Base-by-base conservation (phyloP, 2,329 filamentous ascomycete species). In the Nannizziopsis barbatae region DNA sequence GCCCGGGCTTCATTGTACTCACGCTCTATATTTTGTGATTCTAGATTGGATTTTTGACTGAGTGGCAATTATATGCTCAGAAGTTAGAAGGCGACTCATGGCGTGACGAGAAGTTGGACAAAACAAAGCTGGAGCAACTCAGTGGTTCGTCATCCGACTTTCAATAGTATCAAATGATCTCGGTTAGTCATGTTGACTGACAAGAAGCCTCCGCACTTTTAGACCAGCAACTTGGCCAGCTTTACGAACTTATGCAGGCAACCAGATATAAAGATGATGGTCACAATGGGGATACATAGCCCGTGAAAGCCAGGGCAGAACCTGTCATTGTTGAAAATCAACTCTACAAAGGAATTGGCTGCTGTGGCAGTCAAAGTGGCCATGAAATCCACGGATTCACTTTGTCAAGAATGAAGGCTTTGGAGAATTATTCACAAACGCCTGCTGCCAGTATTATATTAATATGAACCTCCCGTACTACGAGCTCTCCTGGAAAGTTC, bases 11-110 rank as follows among this genome's bases (percentile, higher is more conserved):
- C 15, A 42, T 37, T 36, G 15, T 47, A 35, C 22, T 27, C 22
- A 27, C 22, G 14, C 2, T n/a, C 17, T 33, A 42, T 39, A 42
- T 14, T 40, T 22, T 31, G 6, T 11, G 12, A 11, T 27, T 20
- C 17, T 56, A 94, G 87, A 87, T 96, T 58, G 92, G 90, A 1
- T 98, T 98, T 65, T 74, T 98, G 57, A 90, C 86, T 0, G 89
- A 96, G 66, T 98, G 90, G 90, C 92, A 98, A 66, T 71, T 86
- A 45, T 98, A 96, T 62, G 89, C 88, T 1, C 90, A 98, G 64
- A 82, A 87, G 62, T 71, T 98, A 12, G 90, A 96, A 62, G 90
- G 89, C 0, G 83, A 94, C 46, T 66, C 75, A 0, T 96, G 92
- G 92, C 74, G 77, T 51, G 90, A 83, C 1, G 86, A 86, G 54